A percentile compares a stretch with the other conserved stretches of the same genome.
Evolutionary conservation across 495 filamentous ascomycete genomes (phyloP).

Genomic region (Tuber calosporum): DNA sequence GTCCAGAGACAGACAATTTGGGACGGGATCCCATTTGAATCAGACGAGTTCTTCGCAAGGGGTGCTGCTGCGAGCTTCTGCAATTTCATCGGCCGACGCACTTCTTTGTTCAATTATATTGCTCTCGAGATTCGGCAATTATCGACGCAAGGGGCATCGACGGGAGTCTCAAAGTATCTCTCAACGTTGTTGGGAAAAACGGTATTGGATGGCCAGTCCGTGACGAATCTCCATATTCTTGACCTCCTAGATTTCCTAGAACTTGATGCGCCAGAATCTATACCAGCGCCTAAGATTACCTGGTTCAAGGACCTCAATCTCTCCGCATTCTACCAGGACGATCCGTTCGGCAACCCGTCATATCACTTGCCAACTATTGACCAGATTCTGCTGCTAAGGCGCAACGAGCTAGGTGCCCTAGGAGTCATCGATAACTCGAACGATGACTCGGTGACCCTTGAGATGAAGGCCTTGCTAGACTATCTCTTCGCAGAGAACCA

Average conservation of each 20-base stretch:
- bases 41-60: conserved; percentile 56
- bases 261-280: conserved; percentile 52
- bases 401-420: conserved; percentile 38
- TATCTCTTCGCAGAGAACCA: conserved; percentile 60
- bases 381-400: conserved; percentile 55
- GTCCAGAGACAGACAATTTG: conserved; percentile 59
- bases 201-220: conserved; percentile 52
- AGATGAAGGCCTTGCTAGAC: conserved; percentile 55
- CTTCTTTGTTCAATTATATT: conserved; percentile 71
- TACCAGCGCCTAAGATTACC: conserved; percentile 48
- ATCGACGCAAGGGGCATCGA: conserved; percentile 59
- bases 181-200: conserved; percentile 72
- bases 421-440: conserved; percentile 48
- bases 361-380: conserved; percentile 48
- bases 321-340: conserved; percentile 35
- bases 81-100: conserved; percentile 66
- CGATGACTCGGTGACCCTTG: conserved; percentile 52
- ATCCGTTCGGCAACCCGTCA: conserved; percentile 29
- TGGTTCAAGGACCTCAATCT: conserved; percentile 54
- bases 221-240: conserved; percentile 66
- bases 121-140: conserved; percentile 76
- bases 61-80: conserved; percentile 58
- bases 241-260: conserved; percentile 90
- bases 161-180: conserved; percentile 68
- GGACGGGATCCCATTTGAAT: conserved; percentile 44